Evolutionary conservation across 2,329 filamentous ascomycete genomes (phyloP), one percentile per base, ranked within the genome.

Genomic region (Volutella citrinella): DNA sequence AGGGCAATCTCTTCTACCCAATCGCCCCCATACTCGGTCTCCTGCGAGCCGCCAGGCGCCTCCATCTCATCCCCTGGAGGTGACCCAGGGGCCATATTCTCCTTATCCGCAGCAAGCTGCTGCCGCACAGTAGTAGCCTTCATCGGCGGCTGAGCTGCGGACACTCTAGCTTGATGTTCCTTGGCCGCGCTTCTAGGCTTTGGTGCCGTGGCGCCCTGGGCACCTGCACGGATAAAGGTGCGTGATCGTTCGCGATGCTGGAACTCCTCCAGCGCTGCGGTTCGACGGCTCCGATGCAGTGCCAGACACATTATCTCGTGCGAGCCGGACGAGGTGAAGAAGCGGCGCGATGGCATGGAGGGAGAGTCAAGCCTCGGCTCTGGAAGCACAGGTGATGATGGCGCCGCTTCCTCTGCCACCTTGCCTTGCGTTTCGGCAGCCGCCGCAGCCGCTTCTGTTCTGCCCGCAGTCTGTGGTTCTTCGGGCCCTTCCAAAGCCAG

Each of bases 321-420:
- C 3, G 55, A 57, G 9, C 62, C 61, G 0, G 61, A 64, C 4
- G 59, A 49, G 3, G 61, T 65, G 36, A 65, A 65, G 47, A 65
- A 65, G 10, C 59, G 57, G 33, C 32, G 43, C 2, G 26, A 43
- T 16, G 29, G 46, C 7, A 36, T 41, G 10, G 39, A 35, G n/a
- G 43, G 28, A 4, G 45, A 42, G n/a, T 35, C 34, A 9, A 24
- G 27, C 10, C 28, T 10, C 5, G 34, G 36, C 25, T 30, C 29
- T n/a, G 32, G n/a, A 12, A 32, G 36, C 14, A 27, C 4, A 5
- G 46, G 51, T n/a, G 45, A 40, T 8, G 42, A 43, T 27, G 31
- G 38, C 6, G 47, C 28, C 19, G 51, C 45, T 18, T 51, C 48
- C 9, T 38, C 46, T 31, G 35, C 27, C 7, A 27, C 22, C 4